Base-by-base conservation (phyloP, 768 basidiomycete genomes). In the Leccinum barrowsii region DNA sequence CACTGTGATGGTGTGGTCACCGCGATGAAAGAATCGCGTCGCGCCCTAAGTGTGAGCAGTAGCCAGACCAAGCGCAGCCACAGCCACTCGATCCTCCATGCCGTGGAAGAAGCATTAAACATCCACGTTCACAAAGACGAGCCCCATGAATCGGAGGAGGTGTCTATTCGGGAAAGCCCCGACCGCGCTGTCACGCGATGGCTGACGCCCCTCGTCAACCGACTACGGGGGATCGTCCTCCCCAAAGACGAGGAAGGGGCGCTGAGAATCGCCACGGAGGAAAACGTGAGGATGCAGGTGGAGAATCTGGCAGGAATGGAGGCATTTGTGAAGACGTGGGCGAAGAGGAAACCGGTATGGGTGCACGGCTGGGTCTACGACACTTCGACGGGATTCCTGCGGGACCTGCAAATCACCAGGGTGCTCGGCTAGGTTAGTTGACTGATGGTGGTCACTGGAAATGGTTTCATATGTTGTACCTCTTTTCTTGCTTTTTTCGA, bases 281-380 rank as follows among this genome's bases (percentile, higher is more conserved):
- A 82, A 74, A 88, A 86, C 65, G 85, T 85, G 57, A 80, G 76
- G 67, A 53, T 71, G 50, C 84, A 85, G 66, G 81, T 82, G 5
- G 72, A 77, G 61, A 81, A 79, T 56, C 65, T 83, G 50, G 73
- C 73, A 54, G 71, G 77, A 63, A 69, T 80, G 19, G 62, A 73
- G 3, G 73, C 73, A 7, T 77, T 82, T 37, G 63, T 64, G 28
- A 67, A 77, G 50, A 77, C 77, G 12, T 80, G 78, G 61, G 62
- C 62, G 2, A 42, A 55, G 35, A 55, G 40, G 11, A 66, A 75
- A 67, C 74, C 81, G 10, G 76, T 87, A n/a, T 78, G 74, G 74
- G 80, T 90, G 34, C 88, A 90, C 61, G 88, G 88, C 37, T 89
- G 84, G 86, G 82, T 90, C 13, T 88, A 87, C 65, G 82, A 87